Evolutionary conservation across 148 eudicot genomes (phyloP).

Genomic region (Camellia japonica): DNA sequence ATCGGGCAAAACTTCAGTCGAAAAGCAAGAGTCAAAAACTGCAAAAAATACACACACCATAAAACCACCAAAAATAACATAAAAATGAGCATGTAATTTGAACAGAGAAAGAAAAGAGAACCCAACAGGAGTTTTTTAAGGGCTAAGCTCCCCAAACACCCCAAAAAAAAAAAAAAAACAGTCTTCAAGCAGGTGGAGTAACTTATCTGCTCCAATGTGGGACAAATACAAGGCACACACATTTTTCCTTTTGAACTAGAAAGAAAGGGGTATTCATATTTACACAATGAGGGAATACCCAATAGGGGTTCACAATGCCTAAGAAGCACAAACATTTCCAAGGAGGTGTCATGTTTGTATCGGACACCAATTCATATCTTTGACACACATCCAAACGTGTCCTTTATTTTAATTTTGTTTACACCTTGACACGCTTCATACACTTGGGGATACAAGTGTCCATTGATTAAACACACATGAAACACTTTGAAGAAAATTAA

Average conservation of each 20-base stretch:
- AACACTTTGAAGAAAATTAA: too few relatives aligned
- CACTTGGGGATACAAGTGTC: too few relatives aligned
- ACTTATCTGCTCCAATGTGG: neutral
- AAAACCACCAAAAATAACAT: neutral
- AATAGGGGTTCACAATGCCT: neutral
- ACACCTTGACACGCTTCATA: too few relatives aligned
- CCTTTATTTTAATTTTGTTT: too few relatives aligned
- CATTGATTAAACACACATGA: too few relatives aligned
- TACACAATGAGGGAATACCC: neutral
- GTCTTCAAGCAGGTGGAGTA: neutral
- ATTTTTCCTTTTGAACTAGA: neutral
- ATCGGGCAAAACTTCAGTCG: slow-evolving; percentile 91
- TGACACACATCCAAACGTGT: too few relatives aligned
- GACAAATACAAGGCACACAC: too few relatives aligned
- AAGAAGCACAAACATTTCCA: too few relatives aligned
- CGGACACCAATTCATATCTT: too few relatives aligned
- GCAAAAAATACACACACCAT: slow-evolving; percentile 31
- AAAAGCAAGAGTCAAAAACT: slow-evolving; percentile 99
- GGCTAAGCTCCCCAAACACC: neutral
- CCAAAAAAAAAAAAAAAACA: neutral
- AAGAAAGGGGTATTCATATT: neutral
- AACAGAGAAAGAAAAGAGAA: neutral
- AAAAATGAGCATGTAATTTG: neutral
- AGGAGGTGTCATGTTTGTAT: too few relatives aligned
- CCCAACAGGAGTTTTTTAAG: neutral